phyloP scores from a whole-genome alignment of 352 stramenopile species.

The Globisporangium parvum region DNA sequence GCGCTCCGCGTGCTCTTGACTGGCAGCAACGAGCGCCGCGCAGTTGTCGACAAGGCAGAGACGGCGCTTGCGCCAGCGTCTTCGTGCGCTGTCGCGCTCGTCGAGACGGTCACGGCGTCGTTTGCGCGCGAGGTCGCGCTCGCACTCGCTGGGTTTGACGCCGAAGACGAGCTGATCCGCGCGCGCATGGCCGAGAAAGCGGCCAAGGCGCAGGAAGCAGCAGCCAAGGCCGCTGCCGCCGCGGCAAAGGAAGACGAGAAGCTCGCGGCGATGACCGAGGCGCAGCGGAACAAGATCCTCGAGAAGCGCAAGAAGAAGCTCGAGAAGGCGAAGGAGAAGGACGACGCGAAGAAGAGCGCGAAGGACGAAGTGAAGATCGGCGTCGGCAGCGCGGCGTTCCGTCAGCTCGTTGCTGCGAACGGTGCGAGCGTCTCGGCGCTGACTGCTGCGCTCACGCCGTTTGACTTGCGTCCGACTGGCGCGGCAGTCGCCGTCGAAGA shows the following conservation, averaged over 20 bases:
- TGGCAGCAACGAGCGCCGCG: slow-evolving; percentile 48
- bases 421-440: slow-evolving; percentile 5
- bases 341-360: slow-evolving; percentile 52
- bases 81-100: slow-evolving; percentile 38
- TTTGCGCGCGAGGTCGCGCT: slow-evolving; percentile 44
- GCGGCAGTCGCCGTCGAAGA: slow-evolving; percentile 53
- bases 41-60: slow-evolving; percentile 14
- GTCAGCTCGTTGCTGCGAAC: slow-evolving; percentile 28
- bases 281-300: slow-evolving; percentile 67
- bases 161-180: slow-evolving; percentile 58
- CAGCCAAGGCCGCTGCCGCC: slow-evolving; percentile 61
- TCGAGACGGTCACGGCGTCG: slow-evolving; percentile 31
- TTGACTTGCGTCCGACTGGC: slow-evolving; percentile 48
- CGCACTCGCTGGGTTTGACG: slow-evolving; percentile 48
- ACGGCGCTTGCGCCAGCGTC: slow-evolving; percentile 17
- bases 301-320: slow-evolving; percentile 82
- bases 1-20: slow-evolving; percentile 49
- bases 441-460: slow-evolving; percentile 31
- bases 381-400: slow-evolving; percentile 55
- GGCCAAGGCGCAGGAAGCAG: slow-evolving; percentile 56
- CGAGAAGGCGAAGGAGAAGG: slow-evolving; percentile 80
- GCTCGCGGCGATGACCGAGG: slow-evolving; percentile 67
- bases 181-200: slow-evolving; percentile 45
- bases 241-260: slow-evolving; percentile 81
- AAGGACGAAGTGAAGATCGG: slow-evolving; percentile 71